A percentile compares a stretch with the other conserved stretches of the same genome.
Conservation (phyloP, 1,284 basidiomycete genomes). For the Neonothopanus nambi region DNA sequence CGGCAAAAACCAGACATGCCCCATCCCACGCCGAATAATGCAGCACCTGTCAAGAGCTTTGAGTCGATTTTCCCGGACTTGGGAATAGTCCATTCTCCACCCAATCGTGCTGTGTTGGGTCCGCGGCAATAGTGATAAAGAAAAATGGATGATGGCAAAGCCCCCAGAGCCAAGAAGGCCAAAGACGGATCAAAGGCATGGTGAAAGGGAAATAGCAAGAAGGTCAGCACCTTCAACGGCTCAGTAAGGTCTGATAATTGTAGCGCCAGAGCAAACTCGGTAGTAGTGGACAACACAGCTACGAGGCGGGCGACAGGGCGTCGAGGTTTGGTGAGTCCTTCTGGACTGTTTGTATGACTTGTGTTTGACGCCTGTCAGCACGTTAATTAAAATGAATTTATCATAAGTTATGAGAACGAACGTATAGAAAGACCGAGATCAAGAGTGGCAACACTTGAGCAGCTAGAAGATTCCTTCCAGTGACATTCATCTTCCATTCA, state of each 20-base stretch:
- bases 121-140: conserved; percentile 43
- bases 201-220: conserved; percentile 52
- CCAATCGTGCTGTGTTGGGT: conserved; percentile 36
- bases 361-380: conserved; percentile 4
- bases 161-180: conserved; percentile 48
- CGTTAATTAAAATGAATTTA: neutral
- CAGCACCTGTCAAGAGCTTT: conserved; percentile 53
- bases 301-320: conserved; percentile 30
- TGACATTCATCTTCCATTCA: conserved; percentile 35
- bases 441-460: conserved; percentile 39
- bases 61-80: conserved; percentile 43
- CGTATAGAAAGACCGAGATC: conserved; percentile 36
- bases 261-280: conserved; percentile 60
- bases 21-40: conserved; percentile 70
- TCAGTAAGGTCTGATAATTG: conserved; percentile 57
- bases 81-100: conserved; percentile 41
- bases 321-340: neutral
- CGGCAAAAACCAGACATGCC: conserved; percentile 66
- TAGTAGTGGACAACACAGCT: conserved; percentile 42
- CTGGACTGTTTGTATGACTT: neutral
- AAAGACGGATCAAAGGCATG: conserved; percentile 56
- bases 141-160: conserved; percentile 41
- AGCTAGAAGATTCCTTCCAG: conserved; percentile 35
- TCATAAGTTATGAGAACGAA: conserved; percentile 23
- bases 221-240: conserved; percentile 52